Conservation (phyloP, 768 basidiomycete species). For the Leccinum imitatum region DNA sequence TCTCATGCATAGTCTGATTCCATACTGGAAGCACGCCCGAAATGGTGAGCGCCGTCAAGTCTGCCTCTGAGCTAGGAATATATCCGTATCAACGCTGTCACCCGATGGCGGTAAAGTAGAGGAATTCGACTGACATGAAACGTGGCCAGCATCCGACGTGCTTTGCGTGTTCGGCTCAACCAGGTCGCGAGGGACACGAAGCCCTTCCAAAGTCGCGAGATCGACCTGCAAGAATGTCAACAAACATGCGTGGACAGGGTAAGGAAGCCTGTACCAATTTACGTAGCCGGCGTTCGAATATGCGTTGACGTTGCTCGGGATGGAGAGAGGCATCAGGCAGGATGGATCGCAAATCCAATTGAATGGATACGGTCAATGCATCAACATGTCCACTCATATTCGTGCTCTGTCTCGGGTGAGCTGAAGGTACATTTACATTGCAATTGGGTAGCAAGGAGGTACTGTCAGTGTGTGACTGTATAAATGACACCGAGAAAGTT, state of each 20-base stretch:
- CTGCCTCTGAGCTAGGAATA: too few relatives aligned
- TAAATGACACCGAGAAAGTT: not conserved
- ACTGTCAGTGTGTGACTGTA: not conserved
- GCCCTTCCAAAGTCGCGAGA: not conserved
- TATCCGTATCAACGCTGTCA: too few relatives aligned
- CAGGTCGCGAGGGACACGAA: not conserved
- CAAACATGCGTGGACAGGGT: too few relatives aligned
- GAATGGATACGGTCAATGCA: not conserved
- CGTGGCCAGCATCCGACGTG: not conserved
- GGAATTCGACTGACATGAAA: not conserved
- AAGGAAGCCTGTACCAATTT: not conserved
- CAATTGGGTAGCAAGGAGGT: not conserved
- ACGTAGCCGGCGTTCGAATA: not conserved
- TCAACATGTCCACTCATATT: not conserved
- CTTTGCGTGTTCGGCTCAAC: not conserved
- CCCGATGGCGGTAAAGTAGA: too few relatives aligned
- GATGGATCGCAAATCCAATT: not conserved
- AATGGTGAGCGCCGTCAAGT: not conserved
- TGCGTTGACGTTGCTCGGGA: not conserved
- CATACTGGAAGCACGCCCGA: not conserved
- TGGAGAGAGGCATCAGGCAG: not conserved
- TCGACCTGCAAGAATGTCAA: not conserved
- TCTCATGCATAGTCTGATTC: not conserved
- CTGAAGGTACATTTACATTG: not conserved
- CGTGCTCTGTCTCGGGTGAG: not conserved